Evolutionary conservation across 306 rosid species (phyloP).

Genomic region (Malus fusca): DNA sequence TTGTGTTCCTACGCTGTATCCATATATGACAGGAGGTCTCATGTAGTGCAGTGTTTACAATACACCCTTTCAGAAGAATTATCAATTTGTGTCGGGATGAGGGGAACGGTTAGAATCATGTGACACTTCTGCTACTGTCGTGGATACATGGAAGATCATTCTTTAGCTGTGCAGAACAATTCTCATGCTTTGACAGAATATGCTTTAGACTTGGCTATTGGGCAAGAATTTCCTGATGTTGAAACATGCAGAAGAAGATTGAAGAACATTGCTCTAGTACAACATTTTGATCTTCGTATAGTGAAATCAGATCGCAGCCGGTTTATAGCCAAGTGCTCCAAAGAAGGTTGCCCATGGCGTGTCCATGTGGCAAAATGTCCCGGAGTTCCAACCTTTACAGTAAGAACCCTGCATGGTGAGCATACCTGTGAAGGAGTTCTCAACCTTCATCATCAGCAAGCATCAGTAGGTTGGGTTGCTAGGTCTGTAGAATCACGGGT

Average conservation of each 20-base stretch:
- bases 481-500: constrained; percentile 91
- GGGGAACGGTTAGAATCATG: constrained; percentile 37
- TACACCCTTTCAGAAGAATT: constrained; percentile 18
- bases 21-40: constrained; percentile 24
- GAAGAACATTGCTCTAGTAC: constrained; percentile 92
- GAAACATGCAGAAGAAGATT: constrained; percentile 92
- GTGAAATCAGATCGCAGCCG: constrained; percentile 99
- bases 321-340: constrained; percentile 95
- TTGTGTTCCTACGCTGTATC: constrained; percentile 25
- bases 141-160: constrained; percentile 21
- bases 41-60: constrained; percentile 30
- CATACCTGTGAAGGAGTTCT: constrained; percentile 97
- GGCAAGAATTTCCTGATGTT: constrained; percentile 96
- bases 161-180: constrained; percentile 40
- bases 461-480: constrained; percentile 99
- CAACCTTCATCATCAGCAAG: constrained; percentile 97
- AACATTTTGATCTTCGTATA: constrained; percentile 94
- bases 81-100: constrained; percentile 26
- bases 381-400: constrained; percentile 88
- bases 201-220: constrained; percentile 50
- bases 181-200: constrained; percentile 39
- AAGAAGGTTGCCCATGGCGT: constrained; percentile 99
- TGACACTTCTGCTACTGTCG: constrained; percentile 18
- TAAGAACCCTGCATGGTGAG: constrained; percentile 82
- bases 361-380: constrained; percentile 98